A percentile compares a stretch with the other conserved stretches of the same genome.
Evolutionary conservation across 1,284 basidiomycete species (phyloP).

Genomic region (Ganoderma meredithae): DNA sequence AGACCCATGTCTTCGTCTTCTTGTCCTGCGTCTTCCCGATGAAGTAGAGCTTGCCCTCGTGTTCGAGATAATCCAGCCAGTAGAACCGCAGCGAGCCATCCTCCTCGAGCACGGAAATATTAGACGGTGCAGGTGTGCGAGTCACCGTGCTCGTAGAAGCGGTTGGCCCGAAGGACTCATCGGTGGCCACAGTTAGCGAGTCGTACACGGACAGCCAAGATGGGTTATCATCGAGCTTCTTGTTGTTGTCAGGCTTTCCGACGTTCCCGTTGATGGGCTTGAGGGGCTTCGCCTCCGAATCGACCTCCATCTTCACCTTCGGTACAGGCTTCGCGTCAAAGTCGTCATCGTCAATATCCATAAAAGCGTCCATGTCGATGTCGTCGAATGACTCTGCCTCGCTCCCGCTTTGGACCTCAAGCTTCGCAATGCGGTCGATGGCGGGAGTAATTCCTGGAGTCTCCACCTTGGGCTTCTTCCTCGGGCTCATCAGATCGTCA

Average conservation of each 20-base stretch:
- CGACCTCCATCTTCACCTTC: constrained; percentile 34
- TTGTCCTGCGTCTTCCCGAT: constrained; percentile 90
- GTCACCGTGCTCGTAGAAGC: constrained; percentile 41
- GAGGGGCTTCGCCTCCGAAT: constrained; percentile 38
- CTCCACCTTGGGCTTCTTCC: constrained; percentile 65
- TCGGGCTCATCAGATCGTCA: constrained; percentile 70
- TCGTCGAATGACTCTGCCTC: constrained; percentile 60
- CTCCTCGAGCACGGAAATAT: constrained; percentile 69
- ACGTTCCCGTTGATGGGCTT: constrained; percentile 33
- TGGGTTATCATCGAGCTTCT: constrained; percentile 59
- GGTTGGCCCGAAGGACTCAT: constrained; percentile 60
- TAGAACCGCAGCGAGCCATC: constrained; percentile 91
- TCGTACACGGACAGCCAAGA: constrained; percentile 84
- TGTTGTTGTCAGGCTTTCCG: constrained; percentile 28
- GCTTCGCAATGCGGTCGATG: constrained; percentile 59
- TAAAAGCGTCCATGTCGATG: constrained; percentile 65
- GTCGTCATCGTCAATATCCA: constrained; percentile 48
- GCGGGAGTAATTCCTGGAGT: constrained; percentile 57
- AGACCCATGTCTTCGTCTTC: constrained; percentile 73
- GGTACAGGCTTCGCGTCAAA: constrained; percentile 41
- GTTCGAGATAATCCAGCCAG: constrained; percentile 93
- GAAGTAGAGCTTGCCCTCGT: constrained; percentile 81
- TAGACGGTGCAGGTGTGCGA: constrained; percentile 49
- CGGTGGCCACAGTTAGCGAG: constrained; percentile 62
- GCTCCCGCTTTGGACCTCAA: constrained; percentile 63